Evolutionary conservation across 768 basidiomycete species (phyloP).

Genomic region (Lactarius hatsudake): DNA sequence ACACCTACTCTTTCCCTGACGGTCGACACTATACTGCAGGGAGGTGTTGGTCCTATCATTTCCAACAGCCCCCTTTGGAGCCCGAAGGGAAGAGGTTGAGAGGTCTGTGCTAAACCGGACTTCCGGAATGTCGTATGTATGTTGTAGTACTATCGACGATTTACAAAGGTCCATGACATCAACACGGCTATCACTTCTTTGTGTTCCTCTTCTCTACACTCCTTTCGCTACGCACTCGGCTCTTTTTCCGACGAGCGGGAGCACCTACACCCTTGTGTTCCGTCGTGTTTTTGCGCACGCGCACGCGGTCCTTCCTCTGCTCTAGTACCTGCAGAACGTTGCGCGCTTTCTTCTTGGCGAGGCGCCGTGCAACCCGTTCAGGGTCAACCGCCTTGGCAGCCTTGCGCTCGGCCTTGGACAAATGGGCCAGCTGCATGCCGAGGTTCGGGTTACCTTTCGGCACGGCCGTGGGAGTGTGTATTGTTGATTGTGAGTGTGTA

Average conservation of each 20-base stretch:
- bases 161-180: neutral
- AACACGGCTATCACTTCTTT: conserved; percentile 46
- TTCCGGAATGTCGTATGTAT: neutral
- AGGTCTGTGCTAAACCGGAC: neutral
- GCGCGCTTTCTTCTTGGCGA: conserved; percentile 87
- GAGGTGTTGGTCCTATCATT: conserved; percentile 17
- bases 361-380: conserved; percentile 75
- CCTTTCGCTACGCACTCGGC: conserved; percentile 53
- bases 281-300: conserved; percentile 44
- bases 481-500: conserved; percentile 15
- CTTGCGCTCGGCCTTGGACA: conserved; percentile 87
- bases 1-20: conserved; percentile 30
- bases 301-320: conserved; percentile 45
- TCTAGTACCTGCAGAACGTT: conserved; percentile 45
- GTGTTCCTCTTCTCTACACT: conserved; percentile 52
- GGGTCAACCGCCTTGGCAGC: conserved; percentile 72
- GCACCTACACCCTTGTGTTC: conserved; percentile 32
- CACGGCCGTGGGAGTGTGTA: conserved; percentile 32
- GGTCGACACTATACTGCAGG: conserved; percentile 32
- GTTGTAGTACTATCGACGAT: conserved; percentile 1
- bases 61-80: conserved; percentile 29
- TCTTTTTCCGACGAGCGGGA: conserved; percentile 40
- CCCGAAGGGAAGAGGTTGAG: conserved; percentile 15
- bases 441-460: conserved; percentile 83
- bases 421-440: conserved; percentile 70